Conservation (phyloP, 768 basidiomycete genomes). For the Botryobasidium botryosum region DNA sequence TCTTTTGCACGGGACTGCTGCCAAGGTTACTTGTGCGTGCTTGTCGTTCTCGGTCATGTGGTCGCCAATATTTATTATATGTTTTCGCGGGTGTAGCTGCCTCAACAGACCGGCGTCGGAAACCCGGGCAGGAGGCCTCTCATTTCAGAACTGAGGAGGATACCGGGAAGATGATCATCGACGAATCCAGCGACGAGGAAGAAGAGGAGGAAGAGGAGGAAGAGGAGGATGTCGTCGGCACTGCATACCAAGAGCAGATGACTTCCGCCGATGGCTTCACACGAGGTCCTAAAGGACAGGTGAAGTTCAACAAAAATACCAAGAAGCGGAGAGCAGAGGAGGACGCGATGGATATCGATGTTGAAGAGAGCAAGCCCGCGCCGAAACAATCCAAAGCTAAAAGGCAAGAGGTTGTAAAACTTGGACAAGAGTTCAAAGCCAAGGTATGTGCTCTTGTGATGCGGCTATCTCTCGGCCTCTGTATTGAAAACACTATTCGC, state of each 20-base stretch:
- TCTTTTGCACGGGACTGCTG: slow-evolving; percentile 63
- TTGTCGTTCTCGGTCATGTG: not conserved
- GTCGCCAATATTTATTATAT: not conserved
- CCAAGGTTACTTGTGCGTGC: slow-evolving; percentile 49
- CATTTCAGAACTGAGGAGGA: slow-evolving; percentile 76
- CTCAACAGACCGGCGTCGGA: slow-evolving; percentile 36
- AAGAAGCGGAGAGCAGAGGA: slow-evolving; percentile 75
- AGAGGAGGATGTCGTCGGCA: slow-evolving; percentile 42
- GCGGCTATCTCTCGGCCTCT: not conserved
- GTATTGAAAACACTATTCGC: slow-evolving; percentile 8
- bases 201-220: slow-evolving; percentile 22
- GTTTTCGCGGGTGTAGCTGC: slow-evolving; percentile 21
- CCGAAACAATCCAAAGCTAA: slow-evolving; percentile 31
- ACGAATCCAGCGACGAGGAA: slow-evolving; percentile 34
- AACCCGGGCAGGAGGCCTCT: slow-evolving; percentile 73
- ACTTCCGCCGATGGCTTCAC: slow-evolving; percentile 82
- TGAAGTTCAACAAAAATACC: slow-evolving; percentile 95
- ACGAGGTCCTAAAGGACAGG: slow-evolving; percentile 61
- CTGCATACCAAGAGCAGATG: slow-evolving; percentile 68
- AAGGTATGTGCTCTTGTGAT: slow-evolving; percentile 41
- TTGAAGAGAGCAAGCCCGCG: slow-evolving; percentile 19
- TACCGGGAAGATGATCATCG: slow-evolving; percentile 66
- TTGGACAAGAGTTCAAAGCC: slow-evolving; percentile 86
- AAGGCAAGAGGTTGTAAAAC: slow-evolving; percentile 32
- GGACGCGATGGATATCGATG: slow-evolving; percentile 20